These are phyloP conservation scores for Orbilia ellipsospora DNA, from an alignment of 2,329 filamentous ascomycete species.

Conservation along the genomic window DNA sequence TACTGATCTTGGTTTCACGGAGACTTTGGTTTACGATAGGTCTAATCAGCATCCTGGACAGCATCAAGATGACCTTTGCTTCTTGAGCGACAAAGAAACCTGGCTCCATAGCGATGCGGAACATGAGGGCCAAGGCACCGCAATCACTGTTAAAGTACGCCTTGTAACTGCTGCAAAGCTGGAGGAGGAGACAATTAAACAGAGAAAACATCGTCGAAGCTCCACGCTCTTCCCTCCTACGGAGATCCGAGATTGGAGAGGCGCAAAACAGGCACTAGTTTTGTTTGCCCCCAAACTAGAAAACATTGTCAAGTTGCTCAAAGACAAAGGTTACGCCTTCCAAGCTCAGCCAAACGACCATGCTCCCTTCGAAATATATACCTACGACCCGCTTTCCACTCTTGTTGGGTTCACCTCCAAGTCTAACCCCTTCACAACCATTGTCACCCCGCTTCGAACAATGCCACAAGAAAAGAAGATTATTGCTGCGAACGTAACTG, in stretches of 20 bases:
- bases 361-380: slow-evolving; percentile 58
- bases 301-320: slow-evolving; percentile 54
- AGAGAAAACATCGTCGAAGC: slow-evolving; percentile 35
- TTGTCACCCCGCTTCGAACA: slow-evolving; percentile 24
- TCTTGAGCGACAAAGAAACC: slow-evolving; percentile 59
- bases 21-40: slow-evolving; percentile 59
- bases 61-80: slow-evolving; percentile 57
- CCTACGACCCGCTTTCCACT: slow-evolving; percentile 59
- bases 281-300: slow-evolving; percentile 56
- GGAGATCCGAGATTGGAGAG: slow-evolving; percentile 58
- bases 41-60: slow-evolving; percentile 50
- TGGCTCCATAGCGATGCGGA: slow-evolving; percentile 58
- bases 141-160: slow-evolving; percentile 58
- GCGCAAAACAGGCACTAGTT: slow-evolving; percentile 57
- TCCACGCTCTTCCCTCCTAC: slow-evolving; percentile 48
- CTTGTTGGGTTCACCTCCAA: slow-evolving; percentile 59
- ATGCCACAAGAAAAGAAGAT: slow-evolving; percentile 10
- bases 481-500: not conserved
- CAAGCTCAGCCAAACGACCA: slow-evolving; percentile 58
- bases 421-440: slow-evolving; percentile 57
- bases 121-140: slow-evolving; percentile 49
- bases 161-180: slow-evolving; percentile 53
- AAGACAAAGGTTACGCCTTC: slow-evolving; percentile 54
- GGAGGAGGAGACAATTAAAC: slow-evolving; percentile 26
- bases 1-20: slow-evolving; percentile 58